Evolutionary conservation across 2,329 filamentous ascomycete genomes (phyloP), one percentile per base, ranked within the genome.

Genomic region (Cladosporium sp.): DNA sequence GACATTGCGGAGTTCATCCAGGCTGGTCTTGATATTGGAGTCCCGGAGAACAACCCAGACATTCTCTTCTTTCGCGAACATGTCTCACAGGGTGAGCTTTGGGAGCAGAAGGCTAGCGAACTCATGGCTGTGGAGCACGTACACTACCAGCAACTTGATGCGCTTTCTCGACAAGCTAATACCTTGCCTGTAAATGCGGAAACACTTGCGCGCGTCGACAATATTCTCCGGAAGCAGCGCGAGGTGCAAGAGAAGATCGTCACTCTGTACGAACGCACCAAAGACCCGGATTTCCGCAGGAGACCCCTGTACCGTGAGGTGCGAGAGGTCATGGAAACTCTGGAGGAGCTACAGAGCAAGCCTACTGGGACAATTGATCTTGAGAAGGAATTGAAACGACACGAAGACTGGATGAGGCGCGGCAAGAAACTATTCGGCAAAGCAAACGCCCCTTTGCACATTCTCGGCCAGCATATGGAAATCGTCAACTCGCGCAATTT

Each of bases 351-450:
- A 8, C 95, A 95, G 60, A 95, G 89, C 55, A 96, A 96, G 64
- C 93, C 93, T 0, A 81, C 80, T 35, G 93, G 93, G 2, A 95
- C 92, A 0, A 79, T 94, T 29, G 93, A 98, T 61, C 79, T 98
- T 4, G 93, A 98, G 64, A 91, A 89, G 56, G 90, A 97, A 67
- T 86, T 93, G 57, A 95, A 93, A 65, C 83, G 88, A 7, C 93
- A 97, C 58, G 93, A 98, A 66, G 93, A 98, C 67, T 98, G 93
- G 93, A 98, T 98, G 92, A 82, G 93, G 27, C 89, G 89, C 62
- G 93, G 93, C 43, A 98, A 98, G 72, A 96, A 96, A 67, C 72
- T 98, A 0, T 98, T 98, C 63, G 93, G 93, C 46, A 98, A 98
- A 69, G 93, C 93, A 1, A 98, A 98, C 65, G 93, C 93, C 1